Evolutionary conservation across 495 filamentous ascomycete genomes (phyloP), one percentile per base, ranked within the genome.

Genomic region (Durotheca rogersii): DNA sequence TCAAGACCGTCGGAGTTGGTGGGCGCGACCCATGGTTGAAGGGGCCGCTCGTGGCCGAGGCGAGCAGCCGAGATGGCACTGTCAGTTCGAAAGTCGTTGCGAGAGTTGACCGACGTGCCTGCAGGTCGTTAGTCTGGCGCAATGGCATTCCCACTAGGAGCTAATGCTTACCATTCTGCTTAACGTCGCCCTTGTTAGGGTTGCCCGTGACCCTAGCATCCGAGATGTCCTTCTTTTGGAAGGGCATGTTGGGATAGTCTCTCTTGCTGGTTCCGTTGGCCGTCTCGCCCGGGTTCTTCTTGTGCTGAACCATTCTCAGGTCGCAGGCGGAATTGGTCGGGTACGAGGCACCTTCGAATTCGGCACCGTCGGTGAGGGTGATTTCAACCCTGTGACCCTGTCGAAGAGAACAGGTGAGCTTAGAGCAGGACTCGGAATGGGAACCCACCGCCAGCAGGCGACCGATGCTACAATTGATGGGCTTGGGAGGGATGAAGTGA

Each of bases 21-120:
- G n/a, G 89, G 81, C 7, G 49, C 62, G 40, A 89, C 83, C 93
- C 93, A 98, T 40, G 79, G 84, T 62, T 96, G 83, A 47, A 98
- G 73, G 46, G 81, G 75, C 27, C 92, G 82, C 67, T 96, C 89
- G 17, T 80, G 82, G 45, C 80, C 71, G 10, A 75, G 67, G 31
- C 83, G 78, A 47, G 82, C 79, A 37, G 85, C 85, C 6, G 93
- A 90, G 40, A 98, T 96, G 53, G 95, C 89, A 30, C 79, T 71
- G 67, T 98, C 93, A 0, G 90, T 97, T 47, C 84, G 83, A 73
- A 98, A 96, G 4, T 72, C 78, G 19, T 46, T 47, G 30, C 48
- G 56, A 3, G 50, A 35, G 74, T 45, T 38, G 70, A 55, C 71
- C 67, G 64, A 27, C 70, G 73, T 76, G 36, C 27, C 43, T 49